Percentiles rank a stretch among this genome's conserved stretches.
Conservation (phyloP, 352 stramenopile genomes). For the Globisporangium acanthophoron region DNA sequence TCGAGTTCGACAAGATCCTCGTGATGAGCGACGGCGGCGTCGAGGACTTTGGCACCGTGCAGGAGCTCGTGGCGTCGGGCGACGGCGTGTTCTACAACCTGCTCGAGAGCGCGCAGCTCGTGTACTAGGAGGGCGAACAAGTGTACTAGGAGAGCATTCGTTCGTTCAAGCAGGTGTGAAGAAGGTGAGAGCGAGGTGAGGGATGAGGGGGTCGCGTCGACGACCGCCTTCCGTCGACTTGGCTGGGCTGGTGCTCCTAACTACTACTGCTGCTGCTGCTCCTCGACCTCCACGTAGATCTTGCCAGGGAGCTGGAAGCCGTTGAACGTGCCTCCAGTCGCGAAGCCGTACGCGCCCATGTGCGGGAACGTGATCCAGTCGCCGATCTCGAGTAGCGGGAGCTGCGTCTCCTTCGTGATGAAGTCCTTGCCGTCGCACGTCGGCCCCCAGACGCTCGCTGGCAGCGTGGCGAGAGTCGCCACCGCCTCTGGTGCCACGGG, state of each 20-base stretch:
- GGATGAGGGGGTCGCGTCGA: background rate
- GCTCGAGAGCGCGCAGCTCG: slow-evolving; percentile 40
- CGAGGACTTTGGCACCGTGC: slow-evolving; percentile 32
- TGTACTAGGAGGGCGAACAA: slow-evolving; percentile 5
- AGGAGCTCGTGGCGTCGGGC: slow-evolving; percentile 30
- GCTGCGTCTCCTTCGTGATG: slow-evolving; percentile 28
- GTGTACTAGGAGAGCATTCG: background rate
- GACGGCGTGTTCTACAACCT: slow-evolving; percentile 42
- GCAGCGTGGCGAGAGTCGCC: slow-evolving; percentile 5
- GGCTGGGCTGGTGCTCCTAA: background rate
- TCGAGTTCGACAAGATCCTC: slow-evolving; percentile 90
- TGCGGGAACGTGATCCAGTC: slow-evolving; percentile 49
- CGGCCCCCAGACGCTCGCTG: slow-evolving; percentile 38
- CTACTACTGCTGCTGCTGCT: background rate
- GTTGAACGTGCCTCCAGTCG: slow-evolving; percentile 49
- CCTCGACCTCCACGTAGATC: slow-evolving; percentile 31
- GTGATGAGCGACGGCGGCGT: slow-evolving; percentile 77
- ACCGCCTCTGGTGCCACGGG: background rate
- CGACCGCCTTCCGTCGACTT: background rate
- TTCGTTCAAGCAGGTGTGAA: background rate
- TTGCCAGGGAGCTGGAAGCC: slow-evolving; percentile 33
- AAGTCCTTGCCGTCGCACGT: slow-evolving; percentile 51
- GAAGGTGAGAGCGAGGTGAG: background rate
- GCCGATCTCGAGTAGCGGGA: slow-evolving; percentile 37
- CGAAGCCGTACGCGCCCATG: slow-evolving; percentile 56